phyloP scores from a whole-genome alignment of 1,284 basidiomycete species.

The Naganishia liquefaciens region DNA sequence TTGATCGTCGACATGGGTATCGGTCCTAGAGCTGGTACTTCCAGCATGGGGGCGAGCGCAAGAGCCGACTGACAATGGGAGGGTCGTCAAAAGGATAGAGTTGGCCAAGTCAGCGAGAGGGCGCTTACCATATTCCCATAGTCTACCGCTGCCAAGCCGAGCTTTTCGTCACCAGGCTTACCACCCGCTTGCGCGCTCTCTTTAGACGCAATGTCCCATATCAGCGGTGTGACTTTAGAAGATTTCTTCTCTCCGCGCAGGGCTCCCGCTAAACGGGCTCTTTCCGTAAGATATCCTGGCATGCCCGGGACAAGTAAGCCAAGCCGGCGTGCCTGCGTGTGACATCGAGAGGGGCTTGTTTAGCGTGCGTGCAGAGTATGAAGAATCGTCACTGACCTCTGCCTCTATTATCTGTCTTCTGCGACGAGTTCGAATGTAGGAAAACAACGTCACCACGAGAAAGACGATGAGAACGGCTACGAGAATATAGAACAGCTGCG shows the following conservation, averaged over 20 bases:
- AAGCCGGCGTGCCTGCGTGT: slow-evolving; percentile 3
- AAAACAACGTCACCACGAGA: slow-evolving; percentile 11
- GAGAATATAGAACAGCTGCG: slow-evolving; percentile 21
- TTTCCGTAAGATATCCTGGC: slow-evolving; percentile 17
- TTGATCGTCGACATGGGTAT: slow-evolving; percentile 16
- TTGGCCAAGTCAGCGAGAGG: neutral
- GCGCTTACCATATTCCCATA: neutral
- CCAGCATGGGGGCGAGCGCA: slow-evolving; percentile 3
- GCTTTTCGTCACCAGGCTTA: neutral
- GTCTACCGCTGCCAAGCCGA: neutral
- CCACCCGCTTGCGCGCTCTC: neutral
- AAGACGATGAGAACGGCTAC: slow-evolving; percentile 21
- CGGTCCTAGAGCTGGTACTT: slow-evolving; percentile 14
- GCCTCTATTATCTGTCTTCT: slow-evolving; percentile 25
- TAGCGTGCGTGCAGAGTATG: neutral
- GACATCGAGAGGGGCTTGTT: neutral
- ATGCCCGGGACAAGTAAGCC: slow-evolving; percentile 16
- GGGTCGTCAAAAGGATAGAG: neutral
- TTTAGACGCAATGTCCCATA: slow-evolving; percentile 12
- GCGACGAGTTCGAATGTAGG: slow-evolving; percentile 19
- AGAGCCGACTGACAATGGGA: neutral
- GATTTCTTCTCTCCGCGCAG: slow-evolving; percentile 20
- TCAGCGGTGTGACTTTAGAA: slow-evolving; percentile 7
- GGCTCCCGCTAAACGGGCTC: slow-evolving; percentile 13
- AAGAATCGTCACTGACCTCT: neutral